A percentile compares a stretch with the other conserved stretches of the same genome.
Evolutionary conservation across 2,329 filamentous ascomycete genomes (phyloP).

Genomic region (Gnomoniopsis smithogilvyi): DNA sequence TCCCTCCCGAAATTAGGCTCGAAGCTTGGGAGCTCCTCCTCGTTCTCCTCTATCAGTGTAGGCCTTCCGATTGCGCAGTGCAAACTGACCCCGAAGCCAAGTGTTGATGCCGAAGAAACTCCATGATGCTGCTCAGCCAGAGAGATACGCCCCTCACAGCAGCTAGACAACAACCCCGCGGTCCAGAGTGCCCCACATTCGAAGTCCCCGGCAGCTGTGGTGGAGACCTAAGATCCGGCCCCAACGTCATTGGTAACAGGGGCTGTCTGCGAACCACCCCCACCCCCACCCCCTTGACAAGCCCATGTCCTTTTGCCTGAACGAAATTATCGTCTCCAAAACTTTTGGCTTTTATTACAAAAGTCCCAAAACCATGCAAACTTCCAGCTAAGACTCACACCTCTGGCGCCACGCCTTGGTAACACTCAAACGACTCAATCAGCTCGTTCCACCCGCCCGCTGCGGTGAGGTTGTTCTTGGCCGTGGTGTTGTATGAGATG

Average conservation of each 20-base stretch:
- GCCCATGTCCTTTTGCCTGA: no score
- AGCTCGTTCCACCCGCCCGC: conserved; percentile 40
- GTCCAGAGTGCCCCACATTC: background rate
- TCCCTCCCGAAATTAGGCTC: background rate
- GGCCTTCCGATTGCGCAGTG: background rate
- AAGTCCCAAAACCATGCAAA: no score
- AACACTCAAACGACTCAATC: conserved; percentile 36
- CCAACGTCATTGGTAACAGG: background rate
- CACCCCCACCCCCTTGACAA: no score
- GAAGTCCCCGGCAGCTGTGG: background rate
- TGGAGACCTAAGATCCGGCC: conserved; percentile 22
- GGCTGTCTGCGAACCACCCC: no score
- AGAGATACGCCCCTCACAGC: background rate
- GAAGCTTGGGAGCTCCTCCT: background rate
- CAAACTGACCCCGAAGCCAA: no score
- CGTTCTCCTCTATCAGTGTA: background rate
- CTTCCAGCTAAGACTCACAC: background rate
- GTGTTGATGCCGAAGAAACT: conserved; percentile 19
- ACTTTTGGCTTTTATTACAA: no score
- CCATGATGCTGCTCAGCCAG: conserved; percentile 7
- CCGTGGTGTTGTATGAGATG: conserved; percentile 40
- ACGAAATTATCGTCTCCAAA: no score
- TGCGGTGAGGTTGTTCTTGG: conserved; percentile 45
- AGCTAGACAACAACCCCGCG: background rate
- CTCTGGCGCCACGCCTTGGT: conserved; percentile 6